These are phyloP conservation scores for Ensete ventricosum DNA, from an alignment of 176 grass and related monocot genomes.

Conservation along the genomic window DNA sequence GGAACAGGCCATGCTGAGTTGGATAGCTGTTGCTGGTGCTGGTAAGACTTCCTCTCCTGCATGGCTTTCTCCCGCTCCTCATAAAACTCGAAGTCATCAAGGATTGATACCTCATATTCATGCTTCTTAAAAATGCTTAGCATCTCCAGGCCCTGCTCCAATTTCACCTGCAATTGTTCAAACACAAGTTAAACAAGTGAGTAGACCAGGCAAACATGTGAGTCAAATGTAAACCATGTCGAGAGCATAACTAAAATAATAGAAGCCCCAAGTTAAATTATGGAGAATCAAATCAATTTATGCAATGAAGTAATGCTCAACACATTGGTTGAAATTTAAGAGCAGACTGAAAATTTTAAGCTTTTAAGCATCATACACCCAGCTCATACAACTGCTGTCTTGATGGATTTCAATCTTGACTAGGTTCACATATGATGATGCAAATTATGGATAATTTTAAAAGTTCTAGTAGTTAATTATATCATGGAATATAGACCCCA, in stretches of 20 bases:
- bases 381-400: not conserved
- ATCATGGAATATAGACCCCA: not conserved
- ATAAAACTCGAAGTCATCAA: constrained; percentile 67
- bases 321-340: not conserved
- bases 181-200: not conserved
- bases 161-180: constrained; percentile 36
- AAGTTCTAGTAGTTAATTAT: not conserved
- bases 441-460: not conserved
- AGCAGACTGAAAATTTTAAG: too few relatives aligned
- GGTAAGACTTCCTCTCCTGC: constrained; percentile 48
- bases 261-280: not conserved
- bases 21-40: constrained; percentile 20
- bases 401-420: not conserved
- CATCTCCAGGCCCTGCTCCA: constrained; percentile 70
- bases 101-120: constrained; percentile 45
- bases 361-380: not conserved
- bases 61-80: constrained; percentile 62
- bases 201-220: not conserved
- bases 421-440: not conserved
- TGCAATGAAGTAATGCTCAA: not conserved
- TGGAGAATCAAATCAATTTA: not conserved
- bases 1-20: constrained; percentile 7
- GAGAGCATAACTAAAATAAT: not conserved
- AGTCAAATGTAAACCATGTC: not conserved
- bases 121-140: constrained; percentile 53